A percentile compares a stretch with the other conserved stretches of the same genome.
These are phyloP conservation scores for Yarrowia keelungensis DNA, from an alignment of 805 yeast genomes.

Conservation along the genomic window DNA sequence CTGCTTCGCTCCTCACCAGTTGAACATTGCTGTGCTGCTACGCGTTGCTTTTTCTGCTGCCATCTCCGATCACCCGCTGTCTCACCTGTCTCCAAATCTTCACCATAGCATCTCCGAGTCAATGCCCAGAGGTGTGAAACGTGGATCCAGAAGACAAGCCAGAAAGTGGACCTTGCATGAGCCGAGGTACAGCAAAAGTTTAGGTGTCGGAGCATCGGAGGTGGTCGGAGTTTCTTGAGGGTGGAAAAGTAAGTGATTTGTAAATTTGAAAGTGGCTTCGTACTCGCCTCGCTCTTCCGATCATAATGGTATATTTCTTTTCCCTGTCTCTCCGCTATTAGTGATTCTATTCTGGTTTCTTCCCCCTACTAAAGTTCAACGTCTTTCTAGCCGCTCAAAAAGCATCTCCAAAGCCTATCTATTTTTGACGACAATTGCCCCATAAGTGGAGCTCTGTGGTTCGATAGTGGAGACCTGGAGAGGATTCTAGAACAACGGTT, in stretches of 20 bases:
- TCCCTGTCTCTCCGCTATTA: too few species aligned
- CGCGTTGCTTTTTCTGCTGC: neutral
- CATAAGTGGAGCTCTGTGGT: constrained; percentile 23
- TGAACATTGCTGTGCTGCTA: neutral
- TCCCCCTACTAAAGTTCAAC: neutral
- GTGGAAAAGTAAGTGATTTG: neutral
- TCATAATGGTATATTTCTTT: neutral
- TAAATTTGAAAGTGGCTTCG: too few species aligned
- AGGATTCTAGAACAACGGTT: neutral
- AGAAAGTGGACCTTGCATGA: constrained; percentile 9
- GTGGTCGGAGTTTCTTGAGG: neutral
- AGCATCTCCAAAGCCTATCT: constrained; percentile 1
- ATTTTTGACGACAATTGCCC: constrained; percentile 7
- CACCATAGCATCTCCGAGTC: too few species aligned
- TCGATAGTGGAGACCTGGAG: neutral
- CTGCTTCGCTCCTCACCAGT: neutral
- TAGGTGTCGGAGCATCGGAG: constrained; percentile 1
- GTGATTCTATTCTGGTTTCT: too few species aligned
- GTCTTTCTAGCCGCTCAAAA: neutral
- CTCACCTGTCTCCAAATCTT: too few species aligned
- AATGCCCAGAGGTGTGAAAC: too few species aligned
- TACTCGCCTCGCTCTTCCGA: neutral
- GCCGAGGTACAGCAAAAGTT: constrained; percentile 6
- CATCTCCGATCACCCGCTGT: neutral
- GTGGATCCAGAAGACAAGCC: neutral